Conservation (phyloP, 768 basidiomycete genomes). For the Krasilnikovozyma curviuscula region DNA sequence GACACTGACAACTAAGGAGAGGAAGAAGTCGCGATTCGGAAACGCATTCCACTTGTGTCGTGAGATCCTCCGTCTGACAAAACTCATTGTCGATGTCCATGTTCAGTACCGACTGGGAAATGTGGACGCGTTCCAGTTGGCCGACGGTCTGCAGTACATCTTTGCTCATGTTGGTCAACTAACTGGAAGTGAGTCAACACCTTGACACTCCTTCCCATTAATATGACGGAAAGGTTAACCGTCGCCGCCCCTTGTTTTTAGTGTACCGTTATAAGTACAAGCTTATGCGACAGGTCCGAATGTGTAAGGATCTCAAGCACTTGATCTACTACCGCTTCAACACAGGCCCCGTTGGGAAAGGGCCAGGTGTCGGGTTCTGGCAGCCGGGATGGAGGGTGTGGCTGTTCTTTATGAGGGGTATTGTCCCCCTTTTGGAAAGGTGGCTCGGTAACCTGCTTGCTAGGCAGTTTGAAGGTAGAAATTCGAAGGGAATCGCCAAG, state of each 20-base stretch:
- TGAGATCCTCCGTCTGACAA: conserved; percentile 91
- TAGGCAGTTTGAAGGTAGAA: conserved; percentile 94
- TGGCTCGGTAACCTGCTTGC: conserved; percentile 97
- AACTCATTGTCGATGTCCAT: conserved; percentile 95
- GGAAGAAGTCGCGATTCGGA: conserved; percentile 98
- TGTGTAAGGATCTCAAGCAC: conserved; percentile 89
- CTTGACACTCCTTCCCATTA: neutral
- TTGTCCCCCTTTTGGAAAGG: conserved; percentile 87
- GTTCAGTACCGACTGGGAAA: conserved; percentile 97
- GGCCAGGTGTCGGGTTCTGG: conserved; percentile 98
- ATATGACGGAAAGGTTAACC: neutral
- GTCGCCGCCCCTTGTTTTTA: neutral
- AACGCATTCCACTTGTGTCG: conserved; percentile 73
- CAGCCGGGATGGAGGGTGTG: conserved; percentile 98
- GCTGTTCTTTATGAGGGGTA: conserved; percentile 98
- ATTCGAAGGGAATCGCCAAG: conserved; percentile 29
- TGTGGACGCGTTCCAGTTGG: conserved; percentile 96
- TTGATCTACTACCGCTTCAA: conserved; percentile 93
- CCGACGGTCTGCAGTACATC: conserved; percentile 93
- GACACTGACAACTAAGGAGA: conserved; percentile 95
- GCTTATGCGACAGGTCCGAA: conserved; percentile 98
- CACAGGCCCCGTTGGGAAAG: conserved; percentile 97
- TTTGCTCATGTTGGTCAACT: conserved; percentile 93
- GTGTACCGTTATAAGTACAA: conserved; percentile 99
- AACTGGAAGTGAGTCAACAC: conserved; percentile 44